Evolutionary conservation across 495 filamentous ascomycete genomes (phyloP), one percentile per base, ranked within the genome.

Genomic region (Terfezia claveryi): DNA sequence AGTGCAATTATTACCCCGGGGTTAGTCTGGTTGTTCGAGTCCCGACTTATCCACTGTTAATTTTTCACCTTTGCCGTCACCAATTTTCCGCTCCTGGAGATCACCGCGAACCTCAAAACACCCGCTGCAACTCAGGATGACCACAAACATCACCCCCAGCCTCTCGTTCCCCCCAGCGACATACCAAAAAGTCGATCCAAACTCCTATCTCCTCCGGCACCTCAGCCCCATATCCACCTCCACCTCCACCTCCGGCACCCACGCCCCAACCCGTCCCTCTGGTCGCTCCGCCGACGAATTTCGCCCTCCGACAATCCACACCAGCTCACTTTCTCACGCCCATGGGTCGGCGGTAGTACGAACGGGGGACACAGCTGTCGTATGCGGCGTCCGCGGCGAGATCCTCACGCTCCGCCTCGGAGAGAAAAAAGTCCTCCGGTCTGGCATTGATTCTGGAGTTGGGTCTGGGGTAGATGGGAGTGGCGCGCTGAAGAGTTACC

Each of bases 321-420:
- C 80, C 5, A 78, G 80, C 53, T 84, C 83, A 5, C 73, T 98
- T 51, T 82, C 84, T 2, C 87, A 98, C 65, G 80, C 84, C 51
- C 78, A 88, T 65, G 91, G 91, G 49, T 87, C 82, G 61, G 82
- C 88, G 7, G 83, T 96, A 0, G 83, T 95, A 27, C 76, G 92
- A 36, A 69, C 78, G 27, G 91, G 92, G 41, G 85, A 95, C 66
- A 95, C 87, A 8, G 83, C 86, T 0, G 85, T 87, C 8, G 85
- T 98, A 17, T 94, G 87, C 67, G 91, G 91, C 49, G 78, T 96
- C 23, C 77, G 87, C 20, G 88, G 74, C 17, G 91, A 96, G 68
- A 77, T 93, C 16, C 68, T 96, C n/a, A 73, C 76, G 49, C 54
- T 63, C 5, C n/a, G 55, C 38, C 63, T 60, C 4, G 56, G 55